Conservation (phyloP, 768 basidiomycete species). For the Stropharia rugosoannulata region DNA sequence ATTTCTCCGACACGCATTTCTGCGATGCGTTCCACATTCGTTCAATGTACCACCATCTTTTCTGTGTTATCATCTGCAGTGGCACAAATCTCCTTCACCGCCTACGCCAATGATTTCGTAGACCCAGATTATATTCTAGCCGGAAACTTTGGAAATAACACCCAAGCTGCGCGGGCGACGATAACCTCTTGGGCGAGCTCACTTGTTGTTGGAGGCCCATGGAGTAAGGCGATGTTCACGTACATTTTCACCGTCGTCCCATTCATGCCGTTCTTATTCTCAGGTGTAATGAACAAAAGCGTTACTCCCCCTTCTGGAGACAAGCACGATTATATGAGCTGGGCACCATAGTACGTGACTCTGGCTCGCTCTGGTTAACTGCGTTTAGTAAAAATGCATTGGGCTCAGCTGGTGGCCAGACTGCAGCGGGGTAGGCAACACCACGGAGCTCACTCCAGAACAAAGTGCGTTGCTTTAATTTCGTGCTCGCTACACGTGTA, state of each 20-base stretch:
- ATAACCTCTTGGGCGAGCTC: constrained; percentile 47
- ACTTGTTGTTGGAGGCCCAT: constrained; percentile 45
- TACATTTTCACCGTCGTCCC: background rate
- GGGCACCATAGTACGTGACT: constrained; percentile 61
- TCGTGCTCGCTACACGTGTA: background rate
- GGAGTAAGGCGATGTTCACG: constrained; percentile 40
- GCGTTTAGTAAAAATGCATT: background rate
- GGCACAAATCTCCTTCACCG: constrained; percentile 28
- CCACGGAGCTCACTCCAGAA: constrained; percentile 50
- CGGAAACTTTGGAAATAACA: constrained; percentile 39
- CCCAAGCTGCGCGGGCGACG: constrained; percentile 43
- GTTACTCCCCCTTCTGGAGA: constrained; percentile 50
- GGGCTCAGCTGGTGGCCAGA: constrained; percentile 57
- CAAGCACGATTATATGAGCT: constrained; percentile 66
- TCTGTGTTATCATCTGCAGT: constrained; percentile 17
- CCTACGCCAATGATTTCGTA: constrained; percentile 57
- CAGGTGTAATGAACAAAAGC: constrained; percentile 50
- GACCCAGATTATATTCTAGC: constrained; percentile 48
- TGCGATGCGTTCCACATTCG: constrained; percentile 29
- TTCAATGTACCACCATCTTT: constrained; percentile 20
- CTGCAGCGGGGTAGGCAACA: constrained; percentile 57
- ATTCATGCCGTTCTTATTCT: background rate
- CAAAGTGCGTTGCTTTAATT: constrained; percentile 35
- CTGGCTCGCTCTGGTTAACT: background rate
- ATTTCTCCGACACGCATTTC: constrained; percentile 11